Conservation (phyloP, 2,329 filamentous ascomycete species). For the Microthyrium microscopicum region DNA sequence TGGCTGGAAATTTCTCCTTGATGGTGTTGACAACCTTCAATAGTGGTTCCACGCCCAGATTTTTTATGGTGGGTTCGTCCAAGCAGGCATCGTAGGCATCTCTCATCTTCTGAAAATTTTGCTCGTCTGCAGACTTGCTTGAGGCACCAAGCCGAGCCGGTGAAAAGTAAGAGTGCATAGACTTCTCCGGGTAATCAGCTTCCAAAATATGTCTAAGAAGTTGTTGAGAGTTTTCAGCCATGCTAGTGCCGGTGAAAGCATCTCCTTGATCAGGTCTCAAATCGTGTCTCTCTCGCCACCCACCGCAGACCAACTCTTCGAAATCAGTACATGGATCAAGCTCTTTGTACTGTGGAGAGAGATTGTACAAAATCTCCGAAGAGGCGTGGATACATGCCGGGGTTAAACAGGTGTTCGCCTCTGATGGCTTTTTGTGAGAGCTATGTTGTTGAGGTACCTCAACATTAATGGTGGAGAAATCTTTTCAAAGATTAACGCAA, state of each 20-base stretch:
- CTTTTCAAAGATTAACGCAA: no score
- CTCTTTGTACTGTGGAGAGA: conserved; percentile 43
- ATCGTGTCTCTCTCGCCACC: conserved; percentile 47
- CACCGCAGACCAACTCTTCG: conserved; percentile 49
- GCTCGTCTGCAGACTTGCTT: conserved; percentile 32
- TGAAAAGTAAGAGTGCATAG: neutral
- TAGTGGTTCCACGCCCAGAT: conserved; percentile 39
- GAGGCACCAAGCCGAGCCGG: conserved; percentile 7
- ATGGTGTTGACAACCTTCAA: conserved; percentile 37
- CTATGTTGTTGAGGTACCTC: neutral
- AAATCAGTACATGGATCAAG: conserved; percentile 54
- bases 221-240: conserved; percentile 43
- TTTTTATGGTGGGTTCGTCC: conserved; percentile 39
- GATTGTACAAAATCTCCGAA: conserved; percentile 38
- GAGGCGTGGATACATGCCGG: conserved; percentile 3
- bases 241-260: conserved; percentile 39
- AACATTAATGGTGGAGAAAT: no score
- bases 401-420: neutral
- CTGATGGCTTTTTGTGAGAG: neutral
- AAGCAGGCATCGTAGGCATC: conserved; percentile 49
- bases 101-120: conserved; percentile 51
- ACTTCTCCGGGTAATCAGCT: conserved; percentile 9
- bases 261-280: conserved; percentile 46
- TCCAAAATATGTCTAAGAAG: conserved; percentile 47
- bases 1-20: conserved; percentile 26